phyloP scores from a whole-genome alignment of 345 rosid species.

The Populus pruinosa region DNA sequence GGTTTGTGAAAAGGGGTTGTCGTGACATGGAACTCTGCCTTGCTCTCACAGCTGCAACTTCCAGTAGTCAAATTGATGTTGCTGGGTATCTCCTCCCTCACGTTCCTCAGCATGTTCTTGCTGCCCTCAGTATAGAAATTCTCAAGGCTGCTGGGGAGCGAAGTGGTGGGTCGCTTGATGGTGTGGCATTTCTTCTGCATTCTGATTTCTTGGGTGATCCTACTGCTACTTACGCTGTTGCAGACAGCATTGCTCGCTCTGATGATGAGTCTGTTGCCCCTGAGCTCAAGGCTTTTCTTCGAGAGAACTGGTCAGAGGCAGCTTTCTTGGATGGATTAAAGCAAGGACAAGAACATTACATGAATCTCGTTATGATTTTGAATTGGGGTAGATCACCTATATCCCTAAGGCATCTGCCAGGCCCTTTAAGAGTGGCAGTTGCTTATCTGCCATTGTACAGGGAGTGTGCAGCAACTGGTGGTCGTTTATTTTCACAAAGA shows the following conservation, averaged over 20 bases:
- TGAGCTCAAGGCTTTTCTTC: slow-evolving; percentile 63
- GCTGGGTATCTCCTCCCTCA: slow-evolving; percentile 88
- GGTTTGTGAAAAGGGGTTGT: slow-evolving; percentile 89
- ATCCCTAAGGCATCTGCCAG: slow-evolving; percentile 67
- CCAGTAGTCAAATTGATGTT: slow-evolving; percentile 79
- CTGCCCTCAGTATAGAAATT: slow-evolving; percentile 88
- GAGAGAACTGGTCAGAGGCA: slow-evolving; percentile 85
- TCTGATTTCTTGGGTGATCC: slow-evolving; percentile 86
- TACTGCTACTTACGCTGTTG: slow-evolving; percentile 73
- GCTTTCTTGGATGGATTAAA: slow-evolving; percentile 69
- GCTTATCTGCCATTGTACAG: slow-evolving; percentile 82
- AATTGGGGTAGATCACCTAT: slow-evolving; percentile 70
- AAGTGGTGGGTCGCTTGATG: slow-evolving; percentile 83
- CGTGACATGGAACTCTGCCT: slow-evolving; percentile 95
- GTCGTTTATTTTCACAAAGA: slow-evolving; percentile 62
- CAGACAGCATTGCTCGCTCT: slow-evolving; percentile 84
- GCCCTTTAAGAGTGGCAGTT: slow-evolving; percentile 69
- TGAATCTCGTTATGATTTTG: slow-evolving; percentile 65
- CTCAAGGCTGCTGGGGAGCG: slow-evolving; percentile 95
- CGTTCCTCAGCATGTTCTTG: slow-evolving; percentile 81
- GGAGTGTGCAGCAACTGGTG: slow-evolving; percentile 62
- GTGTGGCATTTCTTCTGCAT: slow-evolving; percentile 84
- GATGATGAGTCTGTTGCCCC: slow-evolving; percentile 76
- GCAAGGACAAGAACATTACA: slow-evolving; percentile 65
- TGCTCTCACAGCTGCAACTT: slow-evolving; percentile 92